Evolutionary conservation across 768 basidiomycete species (phyloP), one percentile per base, ranked within the genome.

Genomic region (Xanthoconium purpureum): DNA sequence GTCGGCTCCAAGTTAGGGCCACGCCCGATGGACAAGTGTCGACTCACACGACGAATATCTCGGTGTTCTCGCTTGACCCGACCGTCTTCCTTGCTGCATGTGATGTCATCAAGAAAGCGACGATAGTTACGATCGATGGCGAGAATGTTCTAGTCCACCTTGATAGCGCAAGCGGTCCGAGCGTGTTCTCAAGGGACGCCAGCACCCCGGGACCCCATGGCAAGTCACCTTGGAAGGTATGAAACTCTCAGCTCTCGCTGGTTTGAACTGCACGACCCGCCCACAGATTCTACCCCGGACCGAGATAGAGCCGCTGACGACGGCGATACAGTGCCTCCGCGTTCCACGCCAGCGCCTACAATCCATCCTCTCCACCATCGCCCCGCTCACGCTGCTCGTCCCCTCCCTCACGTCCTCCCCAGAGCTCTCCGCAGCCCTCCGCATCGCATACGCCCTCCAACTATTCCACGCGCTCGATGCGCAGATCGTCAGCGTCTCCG

Each of bases 381-480:
- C 74, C 0, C 79, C 85, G 0, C 65, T 94, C 44, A 73, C 73
- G 3, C 71, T 94, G 36, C 76, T 94, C 48, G 70, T 86, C 20
- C 77, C 81, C 10, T 68, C 77, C 11, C 63, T 58, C 15, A 24
- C 56, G 6, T 64, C 66, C 2, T 66, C 61, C 9, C 63, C 66
- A n/a, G 77, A 79, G 32, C 64, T 81, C 10, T 82, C 81, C 0
- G 69, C 84, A 3, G 91, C 89, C 3, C 66, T 79, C 12, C 78
- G 92, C 13, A 72, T 94, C 24, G 84, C 87, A 3, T 83, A 91
- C 65, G 80, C 84, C 57, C 73, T 94, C 17, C 72, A 82, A 33
- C 63, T 82, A 0, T 91, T 87, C 70, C 87, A 91, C 65, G 78
- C 81, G 55, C 68, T 94, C 20, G 91, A 93, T 58, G 68, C 82